phyloP scores from a whole-genome alignment of 139 green algal genomes.

The Coelastrella sp. region DNA sequence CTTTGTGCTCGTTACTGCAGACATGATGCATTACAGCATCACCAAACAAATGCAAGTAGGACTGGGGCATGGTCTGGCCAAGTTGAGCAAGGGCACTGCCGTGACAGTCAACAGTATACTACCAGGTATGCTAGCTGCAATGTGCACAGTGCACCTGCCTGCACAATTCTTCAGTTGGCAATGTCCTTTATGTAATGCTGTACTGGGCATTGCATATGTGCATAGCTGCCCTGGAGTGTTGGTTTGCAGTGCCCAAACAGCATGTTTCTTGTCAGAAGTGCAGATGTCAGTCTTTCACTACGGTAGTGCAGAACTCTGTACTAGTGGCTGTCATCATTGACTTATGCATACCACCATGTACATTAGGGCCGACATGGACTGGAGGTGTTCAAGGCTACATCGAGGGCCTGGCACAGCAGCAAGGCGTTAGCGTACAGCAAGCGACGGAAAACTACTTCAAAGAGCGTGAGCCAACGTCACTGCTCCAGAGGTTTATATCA shows the following conservation, averaged over 20 bases:
- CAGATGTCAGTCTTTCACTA: not conserved
- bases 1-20: not conserved
- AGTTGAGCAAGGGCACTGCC: constrained; percentile 5
- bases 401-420: constrained; percentile 19
- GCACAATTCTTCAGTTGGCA: too few species aligned
- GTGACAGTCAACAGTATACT: constrained; percentile 42
- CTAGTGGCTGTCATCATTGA: too few species aligned
- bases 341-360: too few species aligned
- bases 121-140: not conserved
- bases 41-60: constrained; percentile 34
- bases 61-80: constrained; percentile 20
- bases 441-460: constrained; percentile 19
- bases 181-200: too few species aligned
- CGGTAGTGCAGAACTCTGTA: too few species aligned
- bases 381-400: constrained; percentile 36
- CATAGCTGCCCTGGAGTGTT: too few species aligned
- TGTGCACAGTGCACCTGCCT: too few species aligned
- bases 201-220: too few species aligned
- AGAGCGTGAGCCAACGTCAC: constrained; percentile 18
- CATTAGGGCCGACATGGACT: constrained; percentile 40
- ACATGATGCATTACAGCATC: constrained; percentile 45
- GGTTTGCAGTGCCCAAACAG: too few species aligned
- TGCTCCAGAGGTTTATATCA: constrained; percentile 43
- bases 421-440: not conserved
- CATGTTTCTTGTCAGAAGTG: too few species aligned